These are phyloP conservation scores for Alternaria novae-zelandiae DNA, from an alignment of 2,329 filamentous ascomycete genomes.

Conservation along the genomic window DNA sequence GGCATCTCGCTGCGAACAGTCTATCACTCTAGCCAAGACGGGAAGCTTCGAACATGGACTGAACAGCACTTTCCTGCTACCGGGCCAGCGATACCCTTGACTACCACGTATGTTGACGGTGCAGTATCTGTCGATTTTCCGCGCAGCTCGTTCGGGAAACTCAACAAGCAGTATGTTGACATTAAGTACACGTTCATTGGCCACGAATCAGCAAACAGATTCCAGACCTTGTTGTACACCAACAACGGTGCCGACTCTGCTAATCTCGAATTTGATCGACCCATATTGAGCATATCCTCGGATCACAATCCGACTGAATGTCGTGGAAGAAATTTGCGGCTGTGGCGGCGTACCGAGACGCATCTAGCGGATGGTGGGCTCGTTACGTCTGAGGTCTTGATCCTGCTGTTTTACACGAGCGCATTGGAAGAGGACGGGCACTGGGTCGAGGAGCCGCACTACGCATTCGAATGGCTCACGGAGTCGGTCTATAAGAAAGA, in stretches of 20 bases:
- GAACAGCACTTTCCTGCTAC: slow-evolving; percentile 40
- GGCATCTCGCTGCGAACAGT: slow-evolving; percentile 34
- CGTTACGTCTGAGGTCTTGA: slow-evolving; percentile 26
- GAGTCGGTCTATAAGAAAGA: slow-evolving; percentile 31
- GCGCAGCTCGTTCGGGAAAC: slow-evolving; percentile 29
- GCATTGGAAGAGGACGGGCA: slow-evolving; percentile 37
- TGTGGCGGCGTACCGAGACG: slow-evolving; percentile 36
- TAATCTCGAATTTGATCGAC: slow-evolving; percentile 36
- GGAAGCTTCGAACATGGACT: slow-evolving; percentile 28
- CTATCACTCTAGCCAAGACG: slow-evolving; percentile 28
- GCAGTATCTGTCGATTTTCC: slow-evolving; percentile 43
- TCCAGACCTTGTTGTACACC: slow-evolving; percentile 44
- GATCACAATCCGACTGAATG: slow-evolving; percentile 39
- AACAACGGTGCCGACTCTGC: slow-evolving; percentile 37
- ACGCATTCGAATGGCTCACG: slow-evolving; percentile 39
- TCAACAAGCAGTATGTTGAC: slow-evolving; percentile 35
- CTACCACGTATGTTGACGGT: slow-evolving; percentile 33
- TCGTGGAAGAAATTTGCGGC: slow-evolving; percentile 35
- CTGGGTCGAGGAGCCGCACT: slow-evolving; percentile 45
- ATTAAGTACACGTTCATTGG: slow-evolving; percentile 38
- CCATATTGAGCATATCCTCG: slow-evolving; percentile 31
- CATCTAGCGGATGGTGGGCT: slow-evolving; percentile 18
- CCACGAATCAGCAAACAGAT: slow-evolving; percentile 18
- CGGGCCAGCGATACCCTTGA: slow-evolving; percentile 39
- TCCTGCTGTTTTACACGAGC: slow-evolving; percentile 41